Base-by-base conservation (phyloP, 257 asterid genomes). In the Solanum sejunctum region DNA sequence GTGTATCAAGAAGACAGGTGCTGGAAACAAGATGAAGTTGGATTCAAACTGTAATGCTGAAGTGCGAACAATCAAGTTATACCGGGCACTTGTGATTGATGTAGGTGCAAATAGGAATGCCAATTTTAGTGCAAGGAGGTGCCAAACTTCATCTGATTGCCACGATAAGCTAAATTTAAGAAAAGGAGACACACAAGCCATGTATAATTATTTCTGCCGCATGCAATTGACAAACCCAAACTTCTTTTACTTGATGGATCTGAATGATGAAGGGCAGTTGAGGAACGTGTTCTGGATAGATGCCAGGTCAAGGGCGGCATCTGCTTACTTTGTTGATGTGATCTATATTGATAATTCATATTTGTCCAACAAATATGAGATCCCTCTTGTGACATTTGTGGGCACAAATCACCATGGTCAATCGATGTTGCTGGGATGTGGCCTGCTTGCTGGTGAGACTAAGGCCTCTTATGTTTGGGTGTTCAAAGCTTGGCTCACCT, bases 351-450 rank as follows among this genome's bases (percentile, higher is more conserved):
- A 95, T 84, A 91, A 86, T 58, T 87, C 95, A 43, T 94, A 92
- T 88, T 88, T 95, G 90, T 87, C 92, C 28, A 91, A 88, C 90
- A 94, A 92, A 70, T 94, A 90, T 45, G 98, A 94, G 91, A 87
- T 89, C 57, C 98, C 97, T 57, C 93, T 95, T 15, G 95, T 91
- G 85, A 81, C 93, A 67, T 87, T 95, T 86, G 96, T 95, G 49
- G 94, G 98, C 83, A 82, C 90, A 80, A 95, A 95, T 92, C 94
- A 95, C 88, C 98, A 93, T 81, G 98, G 93, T 57, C 97, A 91
- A 61, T 90, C 90, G 5, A 89, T 94, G 80, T 91, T 94, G 86
- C 92, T 95, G 67, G 98, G 98, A n/a, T 94, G 98, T 85, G 97
- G 97, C 80, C 86, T 95, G 80, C 97, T 95, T 85, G 88, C 98